Percentiles rank a stretch among this genome's conserved stretches.
These are phyloP conservation scores for Santalum album DNA, from an alignment of 164 flowering plant species.

Conservation along the genomic window DNA sequence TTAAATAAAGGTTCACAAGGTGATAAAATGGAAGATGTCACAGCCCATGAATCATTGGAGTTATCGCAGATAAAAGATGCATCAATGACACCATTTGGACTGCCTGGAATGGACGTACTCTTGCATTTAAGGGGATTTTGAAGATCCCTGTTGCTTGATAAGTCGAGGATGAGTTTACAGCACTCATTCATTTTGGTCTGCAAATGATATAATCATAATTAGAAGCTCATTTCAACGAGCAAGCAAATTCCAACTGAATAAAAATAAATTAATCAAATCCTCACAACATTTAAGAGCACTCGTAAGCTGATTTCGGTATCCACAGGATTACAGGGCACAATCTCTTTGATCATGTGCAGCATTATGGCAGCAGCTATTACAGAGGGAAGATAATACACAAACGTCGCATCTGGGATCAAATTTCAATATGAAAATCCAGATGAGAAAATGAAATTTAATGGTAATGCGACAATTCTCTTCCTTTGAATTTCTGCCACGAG, in stretches of 20 bases:
- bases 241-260: too few relatives aligned
- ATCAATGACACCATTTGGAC: conserved; percentile 26
- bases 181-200: not conserved
- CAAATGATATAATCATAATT: not conserved
- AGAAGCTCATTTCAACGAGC: not conserved
- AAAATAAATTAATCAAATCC: conserved; percentile 19
- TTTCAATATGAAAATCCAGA: not conserved
- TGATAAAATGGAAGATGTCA: conserved; percentile 16
- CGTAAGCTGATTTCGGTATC: conserved; percentile 55
- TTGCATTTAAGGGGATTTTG: not conserved
- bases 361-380: conserved; percentile 68
- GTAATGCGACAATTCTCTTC: too few relatives aligned
- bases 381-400: conserved; percentile 29
- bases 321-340: conserved; percentile 37
- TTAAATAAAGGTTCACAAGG: conserved; percentile 26
- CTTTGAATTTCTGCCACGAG: too few relatives aligned
- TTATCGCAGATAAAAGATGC: conserved; percentile 30
- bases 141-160: not conserved
- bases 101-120: not conserved
- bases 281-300: conserved; percentile 41
- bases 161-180: conserved; percentile 10
- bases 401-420: conserved; percentile 27
- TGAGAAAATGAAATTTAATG: too few relatives aligned
- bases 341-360: conserved; percentile 50
- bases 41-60: conserved; percentile 37